These are phyloP conservation scores for Cicer chorassanicum DNA, from an alignment of 306 rosid species.

Conservation along the genomic window DNA sequence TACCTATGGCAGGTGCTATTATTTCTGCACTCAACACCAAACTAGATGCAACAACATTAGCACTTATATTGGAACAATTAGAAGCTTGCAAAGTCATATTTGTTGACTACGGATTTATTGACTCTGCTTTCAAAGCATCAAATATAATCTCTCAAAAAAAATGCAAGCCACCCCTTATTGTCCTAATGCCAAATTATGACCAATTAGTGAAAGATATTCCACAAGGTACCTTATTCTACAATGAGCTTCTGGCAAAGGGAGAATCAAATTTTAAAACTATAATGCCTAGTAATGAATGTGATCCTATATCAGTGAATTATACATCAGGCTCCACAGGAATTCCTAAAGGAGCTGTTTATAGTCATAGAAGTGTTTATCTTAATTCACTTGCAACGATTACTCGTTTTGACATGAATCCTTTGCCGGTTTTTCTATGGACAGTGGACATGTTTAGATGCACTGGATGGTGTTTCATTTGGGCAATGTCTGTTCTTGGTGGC, in stretches of 20 bases:
- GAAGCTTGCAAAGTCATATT: constrained; percentile 66
- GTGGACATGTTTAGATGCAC: constrained; percentile 96
- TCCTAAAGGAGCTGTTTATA: constrained; percentile 81
- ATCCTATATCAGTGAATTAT: constrained; percentile 78
- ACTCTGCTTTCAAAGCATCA: constrained; percentile 52
- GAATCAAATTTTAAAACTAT: constrained; percentile 47
- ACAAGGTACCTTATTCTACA: constrained; percentile 48
- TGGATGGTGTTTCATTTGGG: constrained; percentile 92
- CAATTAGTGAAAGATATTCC: constrained; percentile 47
- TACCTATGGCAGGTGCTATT: constrained; percentile 85
- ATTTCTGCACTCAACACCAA: constrained; percentile 70
- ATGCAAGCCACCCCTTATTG: constrained; percentile 60
- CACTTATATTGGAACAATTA: constrained; percentile 59
- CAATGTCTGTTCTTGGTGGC: constrained; percentile 78
- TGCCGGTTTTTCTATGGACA: constrained; percentile 81
- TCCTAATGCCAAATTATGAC: constrained; percentile 54
- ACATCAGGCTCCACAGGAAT: constrained; percentile 87
- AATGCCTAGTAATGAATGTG: constrained; percentile 52
- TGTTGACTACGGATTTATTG: constrained; percentile 62
- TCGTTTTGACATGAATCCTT: constrained; percentile 50
- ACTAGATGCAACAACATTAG: constrained; percentile 59
- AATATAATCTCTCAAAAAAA: constrained; percentile 44
- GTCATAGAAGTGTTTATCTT: constrained; percentile 73
- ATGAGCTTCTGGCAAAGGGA: constrained; percentile 49
- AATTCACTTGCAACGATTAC: constrained; percentile 66